phyloP scores from a whole-genome alignment of 345 rosid genomes.

The Arabidopsis suecica region DNA sequence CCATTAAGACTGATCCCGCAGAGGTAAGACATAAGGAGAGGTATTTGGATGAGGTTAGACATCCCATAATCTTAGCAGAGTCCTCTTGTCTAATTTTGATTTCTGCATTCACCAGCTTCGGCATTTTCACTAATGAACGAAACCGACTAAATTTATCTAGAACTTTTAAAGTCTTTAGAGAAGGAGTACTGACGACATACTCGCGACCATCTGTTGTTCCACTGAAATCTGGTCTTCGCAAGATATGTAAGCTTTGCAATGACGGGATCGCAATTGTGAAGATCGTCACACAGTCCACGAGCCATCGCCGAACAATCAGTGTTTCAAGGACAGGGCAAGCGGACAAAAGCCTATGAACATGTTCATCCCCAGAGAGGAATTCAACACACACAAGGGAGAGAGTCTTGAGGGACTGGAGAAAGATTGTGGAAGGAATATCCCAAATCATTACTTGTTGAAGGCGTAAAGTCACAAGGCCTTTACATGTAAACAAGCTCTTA shows the following conservation, averaged over 20 bases:
- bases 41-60: slow-evolving; percentile 9
- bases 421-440: slow-evolving; percentile 12
- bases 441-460: background rate
- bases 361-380: background rate
- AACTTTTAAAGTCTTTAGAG: no score
- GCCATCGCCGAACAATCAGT: background rate
- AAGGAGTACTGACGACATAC: no score
- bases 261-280: no score
- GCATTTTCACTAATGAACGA: no score
- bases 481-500: background rate
- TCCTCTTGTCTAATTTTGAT: background rate
- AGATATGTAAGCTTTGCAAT: no score
- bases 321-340: slow-evolving; percentile 14
- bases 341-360: slow-evolving; percentile 3
- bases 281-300: background rate
- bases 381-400: background rate
- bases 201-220: no score
- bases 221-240: no score
- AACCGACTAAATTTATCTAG: no score
- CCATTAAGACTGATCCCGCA: background rate
- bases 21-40: slow-evolving; percentile 5
- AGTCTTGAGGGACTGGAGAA: slow-evolving; percentile 26
- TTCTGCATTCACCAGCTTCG: slow-evolving; percentile 1
- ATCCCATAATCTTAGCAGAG: background rate
- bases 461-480: slow-evolving; percentile 10